These are phyloP conservation scores for Suhomyces anneliseae DNA, from an alignment of 1,139 yeast species.

Conservation along the genomic window DNA sequence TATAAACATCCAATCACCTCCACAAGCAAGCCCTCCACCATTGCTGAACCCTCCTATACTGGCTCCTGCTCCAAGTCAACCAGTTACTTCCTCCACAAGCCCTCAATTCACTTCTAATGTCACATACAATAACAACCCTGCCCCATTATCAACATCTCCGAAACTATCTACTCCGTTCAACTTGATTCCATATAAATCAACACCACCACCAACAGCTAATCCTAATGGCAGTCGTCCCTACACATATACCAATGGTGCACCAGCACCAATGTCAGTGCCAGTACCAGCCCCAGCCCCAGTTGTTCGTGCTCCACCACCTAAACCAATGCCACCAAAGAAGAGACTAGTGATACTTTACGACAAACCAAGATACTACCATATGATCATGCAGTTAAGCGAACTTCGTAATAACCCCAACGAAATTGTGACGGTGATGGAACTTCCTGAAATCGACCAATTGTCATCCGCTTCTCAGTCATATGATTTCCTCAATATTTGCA, in stretches of 20 bases:
- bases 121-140: too few species aligned
- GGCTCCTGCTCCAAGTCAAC: too few species aligned
- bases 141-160: too few species aligned
- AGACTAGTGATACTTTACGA: slow-evolving; percentile 36
- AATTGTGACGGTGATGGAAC: slow-evolving; percentile 23
- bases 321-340: slow-evolving; percentile 10
- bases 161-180: background rate
- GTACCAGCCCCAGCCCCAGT: slow-evolving; percentile 1
- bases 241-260: background rate
- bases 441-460: slow-evolving; percentile 18
- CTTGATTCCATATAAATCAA: background rate
- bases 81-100: too few species aligned
- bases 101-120: too few species aligned
- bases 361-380: slow-evolving; percentile 31
- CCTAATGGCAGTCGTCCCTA: background rate
- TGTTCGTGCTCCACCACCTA: background rate
- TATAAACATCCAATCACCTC: too few species aligned
- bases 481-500: slow-evolving; percentile 33
- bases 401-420: slow-evolving; percentile 22
- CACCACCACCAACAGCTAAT: background rate
- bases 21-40: too few species aligned
- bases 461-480: slow-evolving; percentile 17
- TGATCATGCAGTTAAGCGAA: slow-evolving; percentile 29
- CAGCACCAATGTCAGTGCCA: background rate
- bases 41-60: too few species aligned